Conservation (phyloP, 139 green algal species). For the Asterochloris sp. region DNA sequence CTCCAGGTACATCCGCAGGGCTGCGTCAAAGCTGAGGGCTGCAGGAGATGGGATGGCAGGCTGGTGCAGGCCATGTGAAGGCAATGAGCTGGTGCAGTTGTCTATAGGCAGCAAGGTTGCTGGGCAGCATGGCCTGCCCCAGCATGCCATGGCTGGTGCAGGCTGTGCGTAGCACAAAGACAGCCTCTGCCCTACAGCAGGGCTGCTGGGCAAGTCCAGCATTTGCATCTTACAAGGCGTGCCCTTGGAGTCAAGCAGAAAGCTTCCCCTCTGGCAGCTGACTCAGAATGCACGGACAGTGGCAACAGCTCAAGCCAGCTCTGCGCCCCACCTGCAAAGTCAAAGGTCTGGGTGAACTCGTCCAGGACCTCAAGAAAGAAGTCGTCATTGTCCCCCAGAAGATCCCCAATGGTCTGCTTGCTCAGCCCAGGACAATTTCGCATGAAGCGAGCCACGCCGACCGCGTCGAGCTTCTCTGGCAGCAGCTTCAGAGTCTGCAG, state of each 20-base stretch:
- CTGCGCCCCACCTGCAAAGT: conserved; percentile 52
- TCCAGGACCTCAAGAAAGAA: conserved; percentile 80
- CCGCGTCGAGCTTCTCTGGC: conserved; percentile 44
- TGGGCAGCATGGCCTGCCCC: no score
- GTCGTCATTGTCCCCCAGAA: conserved; percentile 84
- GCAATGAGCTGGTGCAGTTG: background rate
- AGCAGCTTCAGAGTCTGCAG: conserved; percentile 76
- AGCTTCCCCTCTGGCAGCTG: no score
- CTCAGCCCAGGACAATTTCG: conserved; percentile 78
- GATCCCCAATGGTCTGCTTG: conserved; percentile 86
- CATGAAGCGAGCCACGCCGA: conserved; percentile 78
- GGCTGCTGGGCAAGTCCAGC: no score
- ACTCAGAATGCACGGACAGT: background rate
- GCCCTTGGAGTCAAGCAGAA: no score
- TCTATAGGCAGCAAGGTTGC: no score
- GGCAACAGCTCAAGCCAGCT: background rate
- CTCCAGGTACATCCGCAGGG: conserved; percentile 75
- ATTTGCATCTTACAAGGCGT: no score
- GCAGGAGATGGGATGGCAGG: background rate
- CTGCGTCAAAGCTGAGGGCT: conserved; percentile 68
- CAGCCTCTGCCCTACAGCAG: no score
- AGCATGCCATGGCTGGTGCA: background rate
- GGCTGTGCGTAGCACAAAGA: background rate
- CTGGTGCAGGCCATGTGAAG: background rate
- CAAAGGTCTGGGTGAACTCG: conserved; percentile 64